Evolutionary conservation across 2,329 filamentous ascomycete genomes (phyloP).

Genomic region (Aspergillus brunneoviolaceus): DNA sequence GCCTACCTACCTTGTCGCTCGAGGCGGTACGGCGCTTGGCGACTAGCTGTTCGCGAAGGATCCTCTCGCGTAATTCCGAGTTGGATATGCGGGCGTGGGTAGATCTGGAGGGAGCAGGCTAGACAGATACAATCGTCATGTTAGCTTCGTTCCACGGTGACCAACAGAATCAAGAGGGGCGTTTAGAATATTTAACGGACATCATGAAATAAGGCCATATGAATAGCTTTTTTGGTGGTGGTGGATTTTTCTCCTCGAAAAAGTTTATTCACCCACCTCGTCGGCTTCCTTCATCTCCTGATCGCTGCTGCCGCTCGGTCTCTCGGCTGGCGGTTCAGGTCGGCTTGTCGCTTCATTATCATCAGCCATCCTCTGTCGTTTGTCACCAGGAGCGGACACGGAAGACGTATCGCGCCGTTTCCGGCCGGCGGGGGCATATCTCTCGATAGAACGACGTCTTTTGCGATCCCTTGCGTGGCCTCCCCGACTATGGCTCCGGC

Average conservation of each 20-base stretch:
- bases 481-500: conserved; percentile 31
- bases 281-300: conserved; percentile 26
- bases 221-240: not conserved
- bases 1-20: conserved; percentile 23
- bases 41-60: conserved; percentile 39
- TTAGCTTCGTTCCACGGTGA: conserved; percentile 16
- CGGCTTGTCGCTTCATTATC: conserved; percentile 28
- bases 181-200: conserved; percentile 13
- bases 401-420: conserved; percentile 36
- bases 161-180: conserved; percentile 2
- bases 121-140: not conserved
- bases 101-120: conserved; percentile 9
- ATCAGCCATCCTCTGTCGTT: conserved; percentile 42
- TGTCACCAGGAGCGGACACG: conserved; percentile 42
- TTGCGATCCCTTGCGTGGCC: conserved; percentile 36
- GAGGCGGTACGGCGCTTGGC: conserved; percentile 34
- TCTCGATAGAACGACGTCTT: conserved; percentile 46
- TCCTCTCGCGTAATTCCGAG: conserved; percentile 38
- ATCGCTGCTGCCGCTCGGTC: conserved; percentile 17
- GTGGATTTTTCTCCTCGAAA: conserved; percentile 12
- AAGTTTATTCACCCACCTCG: conserved; percentile 35
- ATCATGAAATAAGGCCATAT: conserved; percentile 9
- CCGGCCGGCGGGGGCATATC: conserved; percentile 45
- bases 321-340: conserved; percentile 21
- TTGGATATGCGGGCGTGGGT: conserved; percentile 26